phyloP scores from a whole-genome alignment of 257 asterid species.

The Gardenia jasminoides region DNA sequence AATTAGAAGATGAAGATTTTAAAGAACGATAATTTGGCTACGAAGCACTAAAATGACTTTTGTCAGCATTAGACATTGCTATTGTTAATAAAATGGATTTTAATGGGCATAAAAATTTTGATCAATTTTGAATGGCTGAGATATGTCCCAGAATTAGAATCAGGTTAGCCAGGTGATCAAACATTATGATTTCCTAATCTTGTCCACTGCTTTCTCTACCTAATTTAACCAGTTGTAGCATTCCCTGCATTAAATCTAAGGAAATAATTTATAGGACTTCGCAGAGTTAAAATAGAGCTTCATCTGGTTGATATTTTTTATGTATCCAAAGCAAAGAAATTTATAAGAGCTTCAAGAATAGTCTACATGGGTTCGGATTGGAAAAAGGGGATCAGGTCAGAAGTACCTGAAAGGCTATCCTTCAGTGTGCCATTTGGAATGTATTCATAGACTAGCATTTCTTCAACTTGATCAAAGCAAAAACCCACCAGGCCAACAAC shows the following conservation, averaged over 20 bases:
- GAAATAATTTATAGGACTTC: background rate
- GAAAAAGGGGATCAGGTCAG: conserved; percentile 2
- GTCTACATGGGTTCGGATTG: no score
- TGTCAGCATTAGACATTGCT: background rate
- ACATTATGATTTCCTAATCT: background rate
- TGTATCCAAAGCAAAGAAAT: background rate
- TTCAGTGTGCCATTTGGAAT: conserved; percentile 75
- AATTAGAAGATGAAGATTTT: background rate
- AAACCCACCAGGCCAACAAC: conserved; percentile 74
- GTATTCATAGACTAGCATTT: conserved; percentile 77
- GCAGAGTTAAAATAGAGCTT: background rate
- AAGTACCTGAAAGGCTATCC: conserved; percentile 76
- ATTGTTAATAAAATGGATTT: no score
- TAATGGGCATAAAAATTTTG: background rate
- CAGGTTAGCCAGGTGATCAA: background rate
- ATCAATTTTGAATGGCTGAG: background rate
- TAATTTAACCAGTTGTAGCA: background rate
- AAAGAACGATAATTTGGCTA: background rate
- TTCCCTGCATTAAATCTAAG: background rate
- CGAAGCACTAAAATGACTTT: background rate
- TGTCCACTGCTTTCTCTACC: background rate
- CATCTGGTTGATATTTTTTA: background rate
- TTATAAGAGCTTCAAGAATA: background rate
- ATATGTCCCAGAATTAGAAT: background rate
- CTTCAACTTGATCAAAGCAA: conserved; percentile 79